Evolutionary conservation across 2,329 filamentous ascomycete genomes (phyloP).

Genomic region (Alternaria incomplexa): DNA sequence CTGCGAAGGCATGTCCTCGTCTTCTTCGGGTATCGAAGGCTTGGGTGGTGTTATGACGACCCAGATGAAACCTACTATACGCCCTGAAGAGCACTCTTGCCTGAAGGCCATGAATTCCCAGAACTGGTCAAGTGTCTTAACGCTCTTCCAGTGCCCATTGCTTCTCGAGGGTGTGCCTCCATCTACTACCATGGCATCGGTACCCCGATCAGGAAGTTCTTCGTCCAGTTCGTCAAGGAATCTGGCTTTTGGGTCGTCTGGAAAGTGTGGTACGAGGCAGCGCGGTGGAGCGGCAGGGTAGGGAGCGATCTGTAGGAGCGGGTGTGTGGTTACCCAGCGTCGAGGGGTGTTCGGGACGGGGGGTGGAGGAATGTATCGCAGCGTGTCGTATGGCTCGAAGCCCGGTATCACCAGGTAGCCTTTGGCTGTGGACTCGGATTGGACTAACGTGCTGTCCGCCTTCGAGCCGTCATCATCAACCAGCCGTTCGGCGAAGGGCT

Average conservation of each 20-base stretch:
- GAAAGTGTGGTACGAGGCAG: slow-evolving; percentile 87
- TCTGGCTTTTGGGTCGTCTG: slow-evolving; percentile 92
- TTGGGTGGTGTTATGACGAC: slow-evolving; percentile 75
- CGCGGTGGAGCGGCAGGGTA: slow-evolving; percentile 73
- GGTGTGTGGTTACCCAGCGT: slow-evolving; percentile 66
- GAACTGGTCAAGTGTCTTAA: slow-evolving; percentile 85
- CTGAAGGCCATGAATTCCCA: slow-evolving; percentile 99
- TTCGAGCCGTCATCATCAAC: slow-evolving; percentile 32
- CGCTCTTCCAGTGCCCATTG: slow-evolving; percentile 79
- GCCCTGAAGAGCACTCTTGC: slow-evolving; percentile 92
- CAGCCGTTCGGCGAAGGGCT: slow-evolving; percentile 39
- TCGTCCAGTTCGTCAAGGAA: slow-evolving; percentile 90
- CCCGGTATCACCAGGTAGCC: slow-evolving; percentile 89
- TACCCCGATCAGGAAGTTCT: slow-evolving; percentile 66
- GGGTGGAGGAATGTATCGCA: slow-evolving; percentile 73
- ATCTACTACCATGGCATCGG: slow-evolving; percentile 40
- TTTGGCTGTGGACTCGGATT: slow-evolving; percentile 56
- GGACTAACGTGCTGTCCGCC: slow-evolving; percentile 18
- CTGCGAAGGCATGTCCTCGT: slow-evolving; percentile 36
- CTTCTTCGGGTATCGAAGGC: slow-evolving; percentile 39
- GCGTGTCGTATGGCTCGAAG: slow-evolving; percentile 79
- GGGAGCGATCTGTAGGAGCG: slow-evolving; percentile 76
- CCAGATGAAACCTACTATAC: slow-evolving; percentile 95
- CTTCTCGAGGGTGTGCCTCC: slow-evolving; percentile 56
- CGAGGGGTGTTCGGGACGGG: slow-evolving; percentile 48